Percentiles rank a stretch among this genome's conserved stretches.
These are phyloP conservation scores for Cryphonectria parasitica DNA, from an alignment of 2,329 filamentous ascomycete species.

Conservation along the genomic window DNA sequence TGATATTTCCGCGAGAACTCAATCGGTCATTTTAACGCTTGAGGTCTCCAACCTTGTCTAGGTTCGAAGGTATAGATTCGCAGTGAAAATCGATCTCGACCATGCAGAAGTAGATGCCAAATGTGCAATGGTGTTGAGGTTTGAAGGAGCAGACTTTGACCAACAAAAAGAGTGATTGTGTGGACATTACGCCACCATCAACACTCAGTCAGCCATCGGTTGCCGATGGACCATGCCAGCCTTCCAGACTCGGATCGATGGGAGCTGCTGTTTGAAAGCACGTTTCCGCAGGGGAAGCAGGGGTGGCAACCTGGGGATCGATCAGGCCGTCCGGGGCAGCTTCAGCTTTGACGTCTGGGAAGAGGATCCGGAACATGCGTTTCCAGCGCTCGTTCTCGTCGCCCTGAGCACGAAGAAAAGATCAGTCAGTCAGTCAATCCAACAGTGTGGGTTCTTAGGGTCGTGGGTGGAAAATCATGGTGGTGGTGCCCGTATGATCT, in stretches of 20 bases:
- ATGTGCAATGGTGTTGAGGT: too few species aligned
- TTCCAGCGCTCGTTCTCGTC: conserved; percentile 26
- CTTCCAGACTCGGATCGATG: conserved; percentile 21
- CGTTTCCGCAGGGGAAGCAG: background rate
- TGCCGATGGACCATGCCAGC: background rate
- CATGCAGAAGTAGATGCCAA: too few species aligned
- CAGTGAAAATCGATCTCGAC: too few species aligned
- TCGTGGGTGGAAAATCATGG: background rate
- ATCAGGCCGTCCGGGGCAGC: conserved; percentile 13
- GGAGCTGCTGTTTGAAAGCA: background rate
- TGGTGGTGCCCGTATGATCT: conserved; percentile 12
- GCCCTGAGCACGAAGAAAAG: conserved; percentile 7
- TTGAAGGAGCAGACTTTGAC: too few species aligned
- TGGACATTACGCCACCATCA: background rate
- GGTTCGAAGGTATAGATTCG: too few species aligned
- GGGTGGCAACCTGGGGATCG: background rate
- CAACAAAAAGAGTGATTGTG: background rate
- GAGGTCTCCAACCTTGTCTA: too few species aligned
- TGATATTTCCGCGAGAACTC: too few species aligned
- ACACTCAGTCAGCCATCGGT: background rate
- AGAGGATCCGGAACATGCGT: conserved; percentile 25
- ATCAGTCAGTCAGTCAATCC: conserved; percentile 9
- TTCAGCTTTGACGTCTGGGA: conserved; percentile 9
- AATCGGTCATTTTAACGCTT: too few species aligned
- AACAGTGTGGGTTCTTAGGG: background rate